A percentile compares a stretch with the other conserved stretches of the same genome.
Conservation (phyloP, 108 stramenopile species). For the Epithemia pelagica region DNA sequence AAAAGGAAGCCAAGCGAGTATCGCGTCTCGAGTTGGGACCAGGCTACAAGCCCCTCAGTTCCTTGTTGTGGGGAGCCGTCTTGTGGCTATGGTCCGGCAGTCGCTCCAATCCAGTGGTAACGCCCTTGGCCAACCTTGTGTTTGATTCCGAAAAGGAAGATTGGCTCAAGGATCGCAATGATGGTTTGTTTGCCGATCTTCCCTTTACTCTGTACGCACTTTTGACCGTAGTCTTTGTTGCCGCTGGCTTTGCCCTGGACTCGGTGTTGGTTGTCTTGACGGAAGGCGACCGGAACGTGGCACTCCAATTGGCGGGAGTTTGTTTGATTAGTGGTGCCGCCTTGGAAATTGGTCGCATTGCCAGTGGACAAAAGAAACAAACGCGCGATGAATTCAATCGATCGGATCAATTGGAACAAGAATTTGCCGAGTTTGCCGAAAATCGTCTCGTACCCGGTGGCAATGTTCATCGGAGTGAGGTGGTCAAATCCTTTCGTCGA, state of each 20-base stretch:
- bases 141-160: conserved; percentile 43
- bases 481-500: conserved; percentile 72
- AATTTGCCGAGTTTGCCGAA: conserved; percentile 75
- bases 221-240: conserved; percentile 41
- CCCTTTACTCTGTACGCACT: conserved; percentile 43
- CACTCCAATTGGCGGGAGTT: conserved; percentile 66
- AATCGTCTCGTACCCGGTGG: conserved; percentile 43
- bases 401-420: conserved; percentile 33
- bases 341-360: conserved; percentile 73
- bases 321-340: conserved; percentile 57
- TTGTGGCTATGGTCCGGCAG: conserved; percentile 66
- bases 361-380: conserved; percentile 33
- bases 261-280: conserved; percentile 44
- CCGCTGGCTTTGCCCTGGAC: conserved; percentile 52
- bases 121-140: conserved; percentile 70
- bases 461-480: conserved; percentile 63
- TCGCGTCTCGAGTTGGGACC: conserved; percentile 23
- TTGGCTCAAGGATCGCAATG: conserved; percentile 79
- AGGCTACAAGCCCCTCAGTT: conserved; percentile 28
- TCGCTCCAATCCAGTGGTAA: conserved; percentile 64
- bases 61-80: conserved; percentile 59
- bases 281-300: conserved; percentile 51
- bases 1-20: conserved; percentile 24
- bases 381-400: conserved; percentile 66
- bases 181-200: conserved; percentile 57